Conservation (phyloP, 805 yeast genomes). For the Candida anglica region DNA sequence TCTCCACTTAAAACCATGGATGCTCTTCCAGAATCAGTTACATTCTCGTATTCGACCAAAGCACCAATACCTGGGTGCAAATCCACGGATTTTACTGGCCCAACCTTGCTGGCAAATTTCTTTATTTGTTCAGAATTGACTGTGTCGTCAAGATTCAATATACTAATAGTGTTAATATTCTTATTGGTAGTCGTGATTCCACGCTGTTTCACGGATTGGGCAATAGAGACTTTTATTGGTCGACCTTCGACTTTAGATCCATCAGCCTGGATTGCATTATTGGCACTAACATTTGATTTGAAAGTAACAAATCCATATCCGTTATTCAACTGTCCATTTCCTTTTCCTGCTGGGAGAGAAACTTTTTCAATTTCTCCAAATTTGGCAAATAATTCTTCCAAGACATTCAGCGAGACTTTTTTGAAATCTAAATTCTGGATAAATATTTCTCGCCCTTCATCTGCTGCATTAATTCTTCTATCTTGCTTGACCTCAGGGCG, state of each 20-base stretch:
- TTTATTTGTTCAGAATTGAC: conserved; percentile 31
- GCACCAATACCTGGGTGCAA: conserved; percentile 49
- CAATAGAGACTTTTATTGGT: conserved; percentile 43
- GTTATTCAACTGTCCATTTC: conserved; percentile 36
- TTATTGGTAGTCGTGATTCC: conserved; percentile 12
- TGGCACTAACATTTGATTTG: conserved; percentile 39
- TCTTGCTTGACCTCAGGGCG: conserved; percentile 44
- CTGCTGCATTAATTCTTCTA: conserved; percentile 35
- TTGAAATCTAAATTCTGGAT: conserved; percentile 50
- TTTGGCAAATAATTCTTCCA: conserved; percentile 40
- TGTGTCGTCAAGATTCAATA: conserved; percentile 27
- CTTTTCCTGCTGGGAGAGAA: conserved; percentile 41
- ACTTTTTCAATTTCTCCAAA: conserved; percentile 55
- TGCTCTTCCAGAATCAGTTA: conserved; percentile 49
- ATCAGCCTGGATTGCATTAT: conserved; percentile 40
- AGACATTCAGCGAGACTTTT: conserved; percentile 30
- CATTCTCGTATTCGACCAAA: conserved; percentile 41
- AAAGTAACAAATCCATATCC: conserved; percentile 69
- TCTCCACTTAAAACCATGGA: conserved; percentile 36
- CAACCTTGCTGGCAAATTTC: conserved; percentile 21
- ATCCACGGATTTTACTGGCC: conserved; percentile 39
- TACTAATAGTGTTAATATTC: conserved; percentile 15
- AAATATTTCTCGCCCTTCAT: conserved; percentile 55
- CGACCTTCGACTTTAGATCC: conserved; percentile 43
- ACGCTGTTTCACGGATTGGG: conserved; percentile 35